A percentile compares a stretch with the other conserved stretches of the same genome.
These are phyloP conservation scores for Globisporangium canariense DNA, from an alignment of 352 stramenopile genomes.

Conservation along the genomic window DNA sequence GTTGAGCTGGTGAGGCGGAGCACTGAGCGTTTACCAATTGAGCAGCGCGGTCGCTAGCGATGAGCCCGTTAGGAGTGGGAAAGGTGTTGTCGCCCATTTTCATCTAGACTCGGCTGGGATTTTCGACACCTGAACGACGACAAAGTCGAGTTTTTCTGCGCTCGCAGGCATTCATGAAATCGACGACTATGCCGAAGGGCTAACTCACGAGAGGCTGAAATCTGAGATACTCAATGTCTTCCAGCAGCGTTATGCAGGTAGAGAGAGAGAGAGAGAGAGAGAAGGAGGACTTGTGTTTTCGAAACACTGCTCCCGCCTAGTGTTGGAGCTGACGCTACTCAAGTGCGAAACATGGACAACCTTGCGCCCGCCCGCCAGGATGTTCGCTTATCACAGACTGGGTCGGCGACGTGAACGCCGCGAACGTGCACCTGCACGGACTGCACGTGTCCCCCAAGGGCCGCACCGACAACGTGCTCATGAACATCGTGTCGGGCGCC, in stretches of 20 bases:
- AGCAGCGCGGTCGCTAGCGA: background rate
- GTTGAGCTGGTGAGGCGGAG: background rate
- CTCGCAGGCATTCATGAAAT: background rate
- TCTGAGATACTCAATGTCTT: too few species aligned
- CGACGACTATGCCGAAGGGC: too few species aligned
- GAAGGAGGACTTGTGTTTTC: too few species aligned
- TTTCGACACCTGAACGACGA: background rate
- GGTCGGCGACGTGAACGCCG: constrained; percentile 33
- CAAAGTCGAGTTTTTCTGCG: background rate
- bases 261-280: too few species aligned
- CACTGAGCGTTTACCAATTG: background rate
- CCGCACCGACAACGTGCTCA: constrained; percentile 58
- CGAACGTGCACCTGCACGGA: constrained; percentile 72
- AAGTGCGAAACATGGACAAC: too few species aligned
- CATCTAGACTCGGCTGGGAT: background rate
- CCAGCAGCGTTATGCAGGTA: too few species aligned
- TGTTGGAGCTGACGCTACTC: too few species aligned
- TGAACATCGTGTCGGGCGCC: constrained; percentile 40
- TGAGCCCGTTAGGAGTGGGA: background rate
- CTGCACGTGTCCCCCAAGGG: constrained; percentile 61
- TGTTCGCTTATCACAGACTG: too few species aligned
- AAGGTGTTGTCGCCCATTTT: background rate
- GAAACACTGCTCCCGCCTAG: too few species aligned
- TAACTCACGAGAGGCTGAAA: too few species aligned
- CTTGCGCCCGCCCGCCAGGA: too few species aligned